Evolutionary conservation across 1,284 basidiomycete genomes (phyloP).

Genomic region (Butyriboletus pseudospeciosus): DNA sequence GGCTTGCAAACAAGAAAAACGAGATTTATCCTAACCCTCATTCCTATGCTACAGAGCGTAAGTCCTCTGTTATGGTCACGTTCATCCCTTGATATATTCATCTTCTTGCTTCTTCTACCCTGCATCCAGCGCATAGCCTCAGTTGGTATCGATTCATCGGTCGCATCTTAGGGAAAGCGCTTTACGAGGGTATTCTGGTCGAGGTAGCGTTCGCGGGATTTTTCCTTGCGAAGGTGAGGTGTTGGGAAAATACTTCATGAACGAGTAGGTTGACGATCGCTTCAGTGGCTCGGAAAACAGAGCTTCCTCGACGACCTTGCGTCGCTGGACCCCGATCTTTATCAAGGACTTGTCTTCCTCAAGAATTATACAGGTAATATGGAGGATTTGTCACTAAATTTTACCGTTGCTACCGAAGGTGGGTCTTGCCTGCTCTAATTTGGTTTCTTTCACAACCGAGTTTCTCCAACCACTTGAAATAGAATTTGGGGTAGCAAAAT

Average conservation of each 20-base stretch:
- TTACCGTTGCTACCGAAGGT: conserved; percentile 87
- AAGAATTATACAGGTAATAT: conserved; percentile 89
- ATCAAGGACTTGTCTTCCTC: conserved; percentile 87
- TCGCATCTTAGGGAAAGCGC: conserved; percentile 88
- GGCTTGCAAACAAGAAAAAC: conserved; percentile 85
- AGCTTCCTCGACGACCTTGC: conserved; percentile 88
- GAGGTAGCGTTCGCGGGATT: conserved; percentile 95
- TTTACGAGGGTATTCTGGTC: conserved; percentile 97
- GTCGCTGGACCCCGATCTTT: conserved; percentile 89
- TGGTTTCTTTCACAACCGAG: neutral
- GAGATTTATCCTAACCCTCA: conserved; percentile 96
- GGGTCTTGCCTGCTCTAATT: neutral
- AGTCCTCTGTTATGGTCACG: conserved; percentile 25
- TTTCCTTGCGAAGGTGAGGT: conserved; percentile 80
- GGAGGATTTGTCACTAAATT: conserved; percentile 91
- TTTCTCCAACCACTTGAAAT: neutral
- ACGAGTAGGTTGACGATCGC: no score
- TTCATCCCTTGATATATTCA: conserved; percentile 3
- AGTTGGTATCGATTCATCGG: conserved; percentile 96
- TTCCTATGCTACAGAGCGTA: conserved; percentile 79
- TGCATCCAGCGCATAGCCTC: conserved; percentile 64
- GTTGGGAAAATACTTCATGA: no score
- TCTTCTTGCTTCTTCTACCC: neutral
- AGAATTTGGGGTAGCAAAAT: conserved; percentile 85
- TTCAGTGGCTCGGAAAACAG: conserved; percentile 60